Conservation (phyloP, 371 early-diverging fungal species). For the Circinella umbellata region DNA sequence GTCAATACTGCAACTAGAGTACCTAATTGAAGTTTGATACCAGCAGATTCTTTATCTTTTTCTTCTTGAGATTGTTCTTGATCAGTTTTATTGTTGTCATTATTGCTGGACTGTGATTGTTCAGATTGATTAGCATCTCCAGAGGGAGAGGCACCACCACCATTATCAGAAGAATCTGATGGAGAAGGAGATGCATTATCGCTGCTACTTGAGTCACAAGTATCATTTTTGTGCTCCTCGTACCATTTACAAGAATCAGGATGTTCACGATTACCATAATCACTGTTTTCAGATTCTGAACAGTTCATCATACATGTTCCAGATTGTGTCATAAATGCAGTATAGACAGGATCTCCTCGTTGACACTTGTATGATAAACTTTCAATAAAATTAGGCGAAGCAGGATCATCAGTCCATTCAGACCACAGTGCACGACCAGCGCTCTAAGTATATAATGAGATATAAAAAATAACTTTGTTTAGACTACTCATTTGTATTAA, state of each 20-base stretch:
- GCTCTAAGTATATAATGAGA: slow-evolving; percentile 14
- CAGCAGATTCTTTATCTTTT: slow-evolving; percentile 6
- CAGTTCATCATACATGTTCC: slow-evolving; percentile 44
- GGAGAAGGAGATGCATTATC: no score
- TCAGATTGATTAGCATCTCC: background rate
- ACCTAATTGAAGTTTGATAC: slow-evolving; percentile 5
- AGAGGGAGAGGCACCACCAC: background rate
- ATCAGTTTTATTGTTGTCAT: background rate
- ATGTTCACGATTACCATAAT: slow-evolving; percentile 25
- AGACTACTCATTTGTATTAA: no score
- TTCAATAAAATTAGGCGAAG: slow-evolving; percentile 37
- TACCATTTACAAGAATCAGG: slow-evolving; percentile 33
- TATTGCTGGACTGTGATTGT: background rate
- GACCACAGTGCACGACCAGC: slow-evolving; percentile 32
- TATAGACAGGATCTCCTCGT: slow-evolving; percentile 30
- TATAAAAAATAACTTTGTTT: no score
- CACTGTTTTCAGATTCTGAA: slow-evolving; percentile 27
- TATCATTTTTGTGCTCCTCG: slow-evolving; percentile 26
- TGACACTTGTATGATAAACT: slow-evolving; percentile 33
- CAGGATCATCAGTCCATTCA: slow-evolving; percentile 36
- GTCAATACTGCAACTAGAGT: slow-evolving; percentile 1
- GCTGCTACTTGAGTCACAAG: slow-evolving; percentile 1
- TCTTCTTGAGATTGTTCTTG: background rate
- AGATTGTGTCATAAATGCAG: slow-evolving; percentile 39
- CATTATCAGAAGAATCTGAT: no score